These are phyloP conservation scores for Suillus hirtellus DNA, from an alignment of 768 basidiomycete genomes.

Conservation along the genomic window DNA sequence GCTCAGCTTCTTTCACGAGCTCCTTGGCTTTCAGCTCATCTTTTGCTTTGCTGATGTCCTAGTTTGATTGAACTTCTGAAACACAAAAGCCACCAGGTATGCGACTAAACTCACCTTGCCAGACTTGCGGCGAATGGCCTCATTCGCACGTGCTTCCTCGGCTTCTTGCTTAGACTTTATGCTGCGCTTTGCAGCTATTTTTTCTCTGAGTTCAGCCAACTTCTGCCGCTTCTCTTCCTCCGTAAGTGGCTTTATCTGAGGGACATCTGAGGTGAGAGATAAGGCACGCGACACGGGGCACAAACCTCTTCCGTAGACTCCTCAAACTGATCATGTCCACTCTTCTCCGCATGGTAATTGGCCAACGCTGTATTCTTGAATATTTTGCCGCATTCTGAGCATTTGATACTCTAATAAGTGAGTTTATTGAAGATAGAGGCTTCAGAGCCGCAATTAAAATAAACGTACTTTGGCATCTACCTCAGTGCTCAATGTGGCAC, in stretches of 20 bases:
- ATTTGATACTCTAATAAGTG: constrained; percentile 70
- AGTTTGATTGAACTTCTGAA: neutral
- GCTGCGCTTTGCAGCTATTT: constrained; percentile 80
- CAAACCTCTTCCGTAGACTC: constrained; percentile 90
- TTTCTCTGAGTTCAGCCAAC: constrained; percentile 74
- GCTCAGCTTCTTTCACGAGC: constrained; percentile 78
- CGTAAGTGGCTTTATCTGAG: constrained; percentile 87
- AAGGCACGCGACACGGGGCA: neutral
- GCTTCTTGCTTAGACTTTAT: constrained; percentile 71
- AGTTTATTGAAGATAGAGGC: neutral
- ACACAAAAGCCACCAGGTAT: neutral
- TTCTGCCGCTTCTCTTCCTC: constrained; percentile 90
- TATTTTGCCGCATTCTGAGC: constrained; percentile 79
- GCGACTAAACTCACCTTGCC: constrained; percentile 58
- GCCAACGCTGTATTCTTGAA: constrained; percentile 87
- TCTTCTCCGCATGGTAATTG: constrained; percentile 92
- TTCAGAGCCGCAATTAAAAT: neutral
- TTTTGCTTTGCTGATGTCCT: constrained; percentile 73
- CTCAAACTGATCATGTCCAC: constrained; percentile 94
- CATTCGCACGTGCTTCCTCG: constrained; percentile 71
- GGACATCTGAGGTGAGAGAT: neutral
- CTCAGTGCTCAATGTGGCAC: constrained; percentile 25
- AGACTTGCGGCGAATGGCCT: constrained; percentile 80
- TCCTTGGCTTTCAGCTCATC: constrained; percentile 82
- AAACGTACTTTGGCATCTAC: constrained; percentile 65